Conservation (phyloP, 2,329 filamentous ascomycete species). For the Colletotrichum noveboracense region DNA sequence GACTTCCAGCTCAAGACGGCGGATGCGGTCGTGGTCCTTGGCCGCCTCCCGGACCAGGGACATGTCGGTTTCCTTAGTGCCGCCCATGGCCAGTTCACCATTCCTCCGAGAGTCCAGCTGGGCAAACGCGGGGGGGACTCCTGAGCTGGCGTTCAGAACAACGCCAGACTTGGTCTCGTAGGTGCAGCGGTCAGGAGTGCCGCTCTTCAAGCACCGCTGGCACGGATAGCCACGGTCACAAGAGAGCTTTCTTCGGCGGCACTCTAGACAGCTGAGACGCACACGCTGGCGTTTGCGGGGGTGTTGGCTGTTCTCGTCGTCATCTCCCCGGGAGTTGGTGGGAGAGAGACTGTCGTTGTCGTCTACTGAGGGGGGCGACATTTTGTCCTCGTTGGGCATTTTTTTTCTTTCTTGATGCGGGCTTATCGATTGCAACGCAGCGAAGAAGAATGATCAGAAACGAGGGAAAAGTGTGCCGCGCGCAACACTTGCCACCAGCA, state of each 20-base stretch:
- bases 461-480: not conserved
- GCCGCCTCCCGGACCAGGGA: constrained; percentile 40
- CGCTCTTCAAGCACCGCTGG: constrained; percentile 66
- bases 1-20: constrained; percentile 63
- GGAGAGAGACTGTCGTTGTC: constrained; percentile 23
- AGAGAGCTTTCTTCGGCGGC: constrained; percentile 64
- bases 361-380: constrained; percentile 29
- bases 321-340: constrained; percentile 22
- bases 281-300: constrained; percentile 65
- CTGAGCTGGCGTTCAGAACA: constrained; percentile 52
- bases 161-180: constrained; percentile 63
- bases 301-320: constrained; percentile 33
- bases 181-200: constrained; percentile 63
- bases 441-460: constrained; percentile 9
- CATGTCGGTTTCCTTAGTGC: constrained; percentile 38
- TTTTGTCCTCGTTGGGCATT: not conserved
- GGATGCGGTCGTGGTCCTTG: constrained; percentile 63
- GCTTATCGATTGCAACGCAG: not conserved
- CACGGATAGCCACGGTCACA: constrained; percentile 67
- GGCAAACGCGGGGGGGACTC: constrained; percentile 47
- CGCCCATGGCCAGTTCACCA: constrained; percentile 33
- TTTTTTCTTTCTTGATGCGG: not conserved
- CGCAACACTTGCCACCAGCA: constrained; percentile 1
- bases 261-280: constrained; percentile 64
- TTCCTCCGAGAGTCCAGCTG: constrained; percentile 43